phyloP scores from a whole-genome alignment of 306 rosid species.

The Cajanus cajan region DNA sequence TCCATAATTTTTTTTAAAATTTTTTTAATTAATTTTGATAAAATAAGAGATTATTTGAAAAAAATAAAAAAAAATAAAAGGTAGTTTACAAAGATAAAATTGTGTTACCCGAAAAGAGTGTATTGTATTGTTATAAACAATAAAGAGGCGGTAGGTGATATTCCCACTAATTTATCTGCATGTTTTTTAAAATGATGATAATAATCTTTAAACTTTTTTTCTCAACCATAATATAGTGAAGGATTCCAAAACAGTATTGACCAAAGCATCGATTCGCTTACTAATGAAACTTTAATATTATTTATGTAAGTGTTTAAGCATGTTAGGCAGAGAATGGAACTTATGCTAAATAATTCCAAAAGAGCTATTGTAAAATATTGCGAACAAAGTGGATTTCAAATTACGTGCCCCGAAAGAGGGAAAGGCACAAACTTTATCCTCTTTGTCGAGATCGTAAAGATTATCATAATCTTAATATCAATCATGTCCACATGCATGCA shows the following conservation, averaged over 20 bases:
- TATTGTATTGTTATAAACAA: no score
- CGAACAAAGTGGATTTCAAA: conserved; percentile 23
- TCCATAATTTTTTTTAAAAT: no score
- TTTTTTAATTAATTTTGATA: no score
- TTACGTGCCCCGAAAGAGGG: conserved; percentile 35
- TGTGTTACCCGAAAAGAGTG: no score
- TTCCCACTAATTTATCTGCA: not conserved
- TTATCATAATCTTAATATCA: conserved; percentile 29
- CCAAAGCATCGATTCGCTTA: conserved; percentile 16
- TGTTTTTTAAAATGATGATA: not conserved
- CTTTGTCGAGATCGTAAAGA: conserved; percentile 33
- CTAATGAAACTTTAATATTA: conserved; percentile 1
- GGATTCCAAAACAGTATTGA: conserved; percentile 23
- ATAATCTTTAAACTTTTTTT: not conserved
- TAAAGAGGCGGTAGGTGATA: not conserved
- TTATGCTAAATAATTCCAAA: conserved; percentile 32
- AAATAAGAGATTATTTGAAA: no score
- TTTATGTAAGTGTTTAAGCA: not conserved
- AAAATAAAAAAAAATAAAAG: no score
- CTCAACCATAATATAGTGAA: not conserved
- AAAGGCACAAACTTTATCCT: conserved; percentile 38
- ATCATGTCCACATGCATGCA: conserved; percentile 9
- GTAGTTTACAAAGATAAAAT: no score
- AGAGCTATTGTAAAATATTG: not conserved
- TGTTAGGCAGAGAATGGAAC: conserved; percentile 39